Evolutionary conservation across 139 green algal genomes (phyloP), one percentile per base, ranked within the genome.

Genomic region (Coelastrella sp.): DNA sequence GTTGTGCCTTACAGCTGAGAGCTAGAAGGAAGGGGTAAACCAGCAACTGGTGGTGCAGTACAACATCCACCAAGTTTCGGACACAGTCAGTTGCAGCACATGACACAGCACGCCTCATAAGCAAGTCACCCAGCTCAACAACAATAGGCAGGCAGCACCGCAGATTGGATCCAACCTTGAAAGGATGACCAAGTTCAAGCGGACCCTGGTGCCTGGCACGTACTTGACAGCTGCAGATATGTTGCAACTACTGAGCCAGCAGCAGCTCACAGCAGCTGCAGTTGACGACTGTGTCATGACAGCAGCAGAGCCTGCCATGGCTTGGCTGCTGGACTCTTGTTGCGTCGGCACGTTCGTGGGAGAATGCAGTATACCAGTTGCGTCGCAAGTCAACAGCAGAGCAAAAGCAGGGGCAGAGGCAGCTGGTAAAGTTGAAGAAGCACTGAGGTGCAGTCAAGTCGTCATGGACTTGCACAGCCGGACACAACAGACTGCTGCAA

Each of bases 181-280:
- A 41, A 66, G 5, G 17, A 84, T 84, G 78, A 35, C 60, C 0
- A 84, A 76, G 41, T 84, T 74, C 60, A 84, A 84, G 41, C 60
- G 78, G 25, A 21, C 62, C 27, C 60, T 84, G 23, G 41, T 76
- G 15, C 78, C 78, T 51, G 78, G 62, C 17, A 34, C 3, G 11
- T 84, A 74, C 60, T 38, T 84, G 35, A 84, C 78, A 74, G 60
- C 78, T 45, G 78, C 78, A 25, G 78, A 84, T 32, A 84, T 84
- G 78, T 40, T 84, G 78, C 27, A 62, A 23, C 37, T 34, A 8
- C 78, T 84, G 2, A 7, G 6, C 21, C 60, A 84, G 60, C 78
- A 66, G 60, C 60, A 84, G 60, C 60, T 84, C 21, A n/a, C 2
- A 9, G 60, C 60, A 30, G 75, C 53, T 27, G 75, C 78, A 76